Conservation (phyloP, 2,329 filamentous ascomycete species). For the Coniochaeta ligniaria region DNA sequence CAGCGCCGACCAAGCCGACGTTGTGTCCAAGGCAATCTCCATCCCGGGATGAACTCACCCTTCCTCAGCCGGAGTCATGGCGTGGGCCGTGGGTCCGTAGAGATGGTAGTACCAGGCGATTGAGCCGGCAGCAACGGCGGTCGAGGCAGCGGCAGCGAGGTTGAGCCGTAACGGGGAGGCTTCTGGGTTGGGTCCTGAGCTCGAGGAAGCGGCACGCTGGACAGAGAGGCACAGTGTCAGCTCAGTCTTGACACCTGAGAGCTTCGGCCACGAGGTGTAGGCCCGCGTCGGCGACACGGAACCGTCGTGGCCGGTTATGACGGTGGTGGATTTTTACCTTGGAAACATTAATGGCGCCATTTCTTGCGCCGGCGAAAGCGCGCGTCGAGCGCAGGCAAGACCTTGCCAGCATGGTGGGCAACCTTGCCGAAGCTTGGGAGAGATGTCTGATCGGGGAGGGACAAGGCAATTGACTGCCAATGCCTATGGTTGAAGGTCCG, state of each 20-base stretch:
- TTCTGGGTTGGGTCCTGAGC: slow-evolving; percentile 64
- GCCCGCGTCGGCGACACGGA: neutral
- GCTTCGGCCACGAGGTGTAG: neutral
- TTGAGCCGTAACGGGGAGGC: slow-evolving; percentile 73
- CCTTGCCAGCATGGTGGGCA: slow-evolving; percentile 82
- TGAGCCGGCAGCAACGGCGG: slow-evolving; percentile 77
- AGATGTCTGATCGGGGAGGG: slow-evolving; percentile 21
- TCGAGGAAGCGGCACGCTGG: slow-evolving; percentile 62
- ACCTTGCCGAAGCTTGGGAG: slow-evolving; percentile 30
- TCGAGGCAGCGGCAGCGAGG: slow-evolving; percentile 79
- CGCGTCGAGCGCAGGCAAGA: slow-evolving; percentile 84
- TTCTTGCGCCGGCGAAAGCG: slow-evolving; percentile 71
- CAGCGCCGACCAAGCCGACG: neutral
- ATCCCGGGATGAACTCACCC: slow-evolving; percentile 61
- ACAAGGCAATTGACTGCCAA: slow-evolving; percentile 30
- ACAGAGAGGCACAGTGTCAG: slow-evolving; percentile 4
- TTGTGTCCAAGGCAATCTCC: neutral
- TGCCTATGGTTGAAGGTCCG: slow-evolving; percentile 20
- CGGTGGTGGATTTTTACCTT: slow-evolving; percentile 53
- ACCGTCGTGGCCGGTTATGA: neutral
- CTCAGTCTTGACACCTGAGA: neutral
- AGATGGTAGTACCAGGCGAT: slow-evolving; percentile 97
- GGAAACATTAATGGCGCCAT: slow-evolving; percentile 62
- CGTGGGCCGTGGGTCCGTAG: slow-evolving; percentile 81
- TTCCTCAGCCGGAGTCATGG: slow-evolving; percentile 92